Conservation (phyloP, 2,329 filamentous ascomycete species). For the Ophiosphaerella herpotricha region DNA sequence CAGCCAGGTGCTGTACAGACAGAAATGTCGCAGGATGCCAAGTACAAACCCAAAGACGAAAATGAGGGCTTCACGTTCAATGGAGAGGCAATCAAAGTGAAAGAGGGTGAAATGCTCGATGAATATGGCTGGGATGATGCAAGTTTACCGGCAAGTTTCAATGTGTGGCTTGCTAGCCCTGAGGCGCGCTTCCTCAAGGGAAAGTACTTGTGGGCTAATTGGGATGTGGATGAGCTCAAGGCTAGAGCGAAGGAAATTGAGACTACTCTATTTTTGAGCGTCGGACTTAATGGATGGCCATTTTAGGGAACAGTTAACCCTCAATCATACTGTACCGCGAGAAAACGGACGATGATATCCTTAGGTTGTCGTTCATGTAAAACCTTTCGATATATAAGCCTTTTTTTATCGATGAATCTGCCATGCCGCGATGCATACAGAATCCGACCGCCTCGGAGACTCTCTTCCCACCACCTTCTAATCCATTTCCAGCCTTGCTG, state of each 20-base stretch:
- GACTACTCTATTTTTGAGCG: slow-evolving; percentile 25
- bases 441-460: too few species aligned
- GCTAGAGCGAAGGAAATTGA: slow-evolving; percentile 30
- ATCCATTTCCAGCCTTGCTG: too few species aligned
- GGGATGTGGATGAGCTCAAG: slow-evolving; percentile 42
- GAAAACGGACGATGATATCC: too few species aligned
- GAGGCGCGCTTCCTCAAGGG: slow-evolving; percentile 25
- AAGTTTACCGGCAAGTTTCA: slow-evolving; percentile 20
- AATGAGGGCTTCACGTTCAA: slow-evolving; percentile 21
- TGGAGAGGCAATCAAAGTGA: neutral
- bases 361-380: too few species aligned
- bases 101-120: too few species aligned
- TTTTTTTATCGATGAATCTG: too few species aligned
- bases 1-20: slow-evolving; percentile 52
- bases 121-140: neutral
- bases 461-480: too few species aligned
- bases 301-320: slow-evolving; percentile 3
- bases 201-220: slow-evolving; percentile 28
- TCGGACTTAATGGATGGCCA: slow-evolving; percentile 23
- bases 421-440: too few species aligned
- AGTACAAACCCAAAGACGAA: slow-evolving; percentile 15
- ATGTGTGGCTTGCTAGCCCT: slow-evolving; percentile 37
- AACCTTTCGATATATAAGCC: too few species aligned
- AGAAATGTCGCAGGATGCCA: slow-evolving; percentile 36
- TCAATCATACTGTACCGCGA: too few species aligned